Evolutionary conservation across 2,329 filamentous ascomycete genomes (phyloP).

Genomic region (Harringtonia lauricola): DNA sequence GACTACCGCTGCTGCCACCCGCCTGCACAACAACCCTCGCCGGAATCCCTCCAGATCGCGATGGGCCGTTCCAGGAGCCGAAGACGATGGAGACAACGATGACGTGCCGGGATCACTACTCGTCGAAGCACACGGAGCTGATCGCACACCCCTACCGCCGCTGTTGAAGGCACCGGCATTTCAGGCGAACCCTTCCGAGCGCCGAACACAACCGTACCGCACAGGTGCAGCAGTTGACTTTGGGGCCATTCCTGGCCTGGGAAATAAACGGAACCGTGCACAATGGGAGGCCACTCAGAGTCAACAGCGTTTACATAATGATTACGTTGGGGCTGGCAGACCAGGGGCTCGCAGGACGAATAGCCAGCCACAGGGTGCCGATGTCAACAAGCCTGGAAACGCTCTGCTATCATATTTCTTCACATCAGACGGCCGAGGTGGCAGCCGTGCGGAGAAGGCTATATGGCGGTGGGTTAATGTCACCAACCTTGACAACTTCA

Average conservation of each 20-base stretch:
- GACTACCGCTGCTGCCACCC: neutral
- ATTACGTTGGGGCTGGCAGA: constrained; percentile 18
- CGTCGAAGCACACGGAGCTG: constrained; percentile 32
- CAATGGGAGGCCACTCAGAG: constrained; percentile 45
- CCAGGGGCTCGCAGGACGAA: constrained; percentile 13
- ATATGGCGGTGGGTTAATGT: constrained; percentile 93
- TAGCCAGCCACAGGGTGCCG: constrained; percentile 3
- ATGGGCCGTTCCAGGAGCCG: constrained; percentile 18
- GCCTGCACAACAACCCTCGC: neutral
- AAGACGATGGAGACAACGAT: constrained; percentile 46
- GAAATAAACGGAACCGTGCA: constrained; percentile 30
- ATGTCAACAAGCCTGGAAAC: constrained; percentile 2
- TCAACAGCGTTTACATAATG: constrained; percentile 38
- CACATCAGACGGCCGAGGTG: constrained; percentile 5
- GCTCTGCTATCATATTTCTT: constrained; percentile 11
- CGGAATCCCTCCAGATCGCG: constrained; percentile 1
- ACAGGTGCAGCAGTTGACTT: constrained; percentile 16
- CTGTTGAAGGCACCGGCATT: constrained; percentile 14
- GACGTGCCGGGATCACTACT: constrained; percentile 54
- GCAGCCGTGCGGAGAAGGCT: constrained; percentile 56
- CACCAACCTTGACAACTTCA: constrained; percentile 77
- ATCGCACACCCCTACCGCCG: constrained; percentile 5
- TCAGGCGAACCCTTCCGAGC: constrained; percentile 6
- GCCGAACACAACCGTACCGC: constrained; percentile 1
- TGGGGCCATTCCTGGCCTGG: constrained; percentile 25